These are phyloP conservation scores for Datisca glomerata DNA, from an alignment of 306 rosid species.

Conservation along the genomic window DNA sequence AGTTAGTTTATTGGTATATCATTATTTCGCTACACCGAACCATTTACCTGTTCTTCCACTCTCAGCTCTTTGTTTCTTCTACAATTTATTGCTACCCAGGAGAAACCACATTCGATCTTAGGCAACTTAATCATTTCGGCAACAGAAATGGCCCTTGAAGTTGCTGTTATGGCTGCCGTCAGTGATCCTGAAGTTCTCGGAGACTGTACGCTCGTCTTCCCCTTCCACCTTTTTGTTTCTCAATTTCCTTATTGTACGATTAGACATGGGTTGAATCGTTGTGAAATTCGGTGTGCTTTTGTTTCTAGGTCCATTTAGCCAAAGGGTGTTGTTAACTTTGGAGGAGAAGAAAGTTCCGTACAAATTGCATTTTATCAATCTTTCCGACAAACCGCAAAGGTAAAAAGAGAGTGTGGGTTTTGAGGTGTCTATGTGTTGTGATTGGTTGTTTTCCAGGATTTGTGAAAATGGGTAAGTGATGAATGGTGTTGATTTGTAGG, in stretches of 20 bases:
- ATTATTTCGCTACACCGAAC: too few relatives aligned
- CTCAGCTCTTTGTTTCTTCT: too few relatives aligned
- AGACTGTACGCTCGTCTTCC: constrained; percentile 41
- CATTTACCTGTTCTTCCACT: too few relatives aligned
- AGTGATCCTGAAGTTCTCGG: constrained; percentile 58
- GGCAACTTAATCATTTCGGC: too few relatives aligned
- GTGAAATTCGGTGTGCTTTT: background rate
- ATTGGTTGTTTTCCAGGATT: background rate
- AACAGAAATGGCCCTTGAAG: constrained; percentile 55
- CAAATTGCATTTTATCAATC: constrained; percentile 35
- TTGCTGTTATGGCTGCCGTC: constrained; percentile 52
- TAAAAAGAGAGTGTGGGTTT: constrained; percentile 7
- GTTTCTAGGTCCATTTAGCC: constrained; percentile 64
- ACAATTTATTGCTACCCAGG: too few relatives aligned
- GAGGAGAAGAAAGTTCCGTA: constrained; percentile 74
- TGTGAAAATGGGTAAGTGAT: constrained; percentile 7
- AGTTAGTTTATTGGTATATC: too few relatives aligned
- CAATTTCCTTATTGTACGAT: constrained; percentile 5
- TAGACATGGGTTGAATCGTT: background rate
- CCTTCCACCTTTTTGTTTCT: background rate
- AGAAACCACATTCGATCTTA: too few relatives aligned
- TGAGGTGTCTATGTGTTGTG: background rate
- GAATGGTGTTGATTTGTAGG: constrained; percentile 30
- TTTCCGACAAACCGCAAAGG: constrained; percentile 68
- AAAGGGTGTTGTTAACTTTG: constrained; percentile 67